Evolutionary conservation across 2,329 filamentous ascomycete species (phyloP).

Genomic region (Alternaria ethzedia): DNA sequence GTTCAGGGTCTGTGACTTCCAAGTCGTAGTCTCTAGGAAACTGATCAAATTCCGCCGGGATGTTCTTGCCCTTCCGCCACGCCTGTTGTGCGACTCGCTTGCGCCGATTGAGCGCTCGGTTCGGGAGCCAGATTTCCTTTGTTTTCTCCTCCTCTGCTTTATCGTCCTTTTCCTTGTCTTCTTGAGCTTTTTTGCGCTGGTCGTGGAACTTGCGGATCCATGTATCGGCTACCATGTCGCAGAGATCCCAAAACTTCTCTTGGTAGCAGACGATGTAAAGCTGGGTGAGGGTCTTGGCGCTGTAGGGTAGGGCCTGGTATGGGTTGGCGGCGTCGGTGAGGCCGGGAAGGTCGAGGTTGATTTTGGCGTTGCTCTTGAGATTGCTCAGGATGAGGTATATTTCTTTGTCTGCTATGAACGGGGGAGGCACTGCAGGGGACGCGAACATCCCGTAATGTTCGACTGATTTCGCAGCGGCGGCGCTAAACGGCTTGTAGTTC

Average conservation of each 20-base stretch:
- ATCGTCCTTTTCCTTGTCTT: neutral
- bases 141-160: neutral
- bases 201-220: slow-evolving; percentile 44
- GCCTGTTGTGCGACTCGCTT: neutral
- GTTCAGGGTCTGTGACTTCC: slow-evolving; percentile 13
- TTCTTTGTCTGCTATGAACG: neutral
- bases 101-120: slow-evolving; percentile 10
- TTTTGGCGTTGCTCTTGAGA: neutral
- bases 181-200: slow-evolving; percentile 8
- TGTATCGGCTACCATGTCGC: slow-evolving; percentile 41
- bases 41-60: slow-evolving; percentile 7
- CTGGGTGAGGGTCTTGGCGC: slow-evolving; percentile 23
- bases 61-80: neutral
- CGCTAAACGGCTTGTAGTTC: neutral
- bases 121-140: slow-evolving; percentile 22
- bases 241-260: slow-evolving; percentile 20
- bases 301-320: slow-evolving; percentile 19
- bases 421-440: neutral
- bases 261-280: slow-evolving; percentile 37
- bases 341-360: slow-evolving; percentile 25
- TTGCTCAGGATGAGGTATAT: neutral
- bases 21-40: slow-evolving; percentile 14
- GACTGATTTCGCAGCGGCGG: neutral
- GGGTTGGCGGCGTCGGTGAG: slow-evolving; percentile 3
- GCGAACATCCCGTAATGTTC: neutral